Evolutionary conservation across 1,284 basidiomycete genomes (phyloP), one percentile per base, ranked within the genome.

Genomic region (Athelia sp.): DNA sequence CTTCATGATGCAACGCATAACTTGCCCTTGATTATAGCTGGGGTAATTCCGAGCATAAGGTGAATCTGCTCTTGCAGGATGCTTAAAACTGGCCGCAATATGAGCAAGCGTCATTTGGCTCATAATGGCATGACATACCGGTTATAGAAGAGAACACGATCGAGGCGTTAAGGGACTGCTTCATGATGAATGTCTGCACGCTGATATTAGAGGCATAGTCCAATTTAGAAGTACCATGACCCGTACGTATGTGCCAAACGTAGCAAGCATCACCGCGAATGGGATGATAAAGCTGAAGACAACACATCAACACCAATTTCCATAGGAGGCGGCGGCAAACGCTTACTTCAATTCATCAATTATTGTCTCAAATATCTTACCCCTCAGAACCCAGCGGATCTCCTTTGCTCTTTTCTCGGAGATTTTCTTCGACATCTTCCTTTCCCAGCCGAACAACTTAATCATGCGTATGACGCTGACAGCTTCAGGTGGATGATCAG

Each of bases 381-480:
- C 65, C 44, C 49, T n/a, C 45, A 36, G 26, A 17, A 29, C 38
- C 50, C 32, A 43, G 21, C 47, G 50, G 15, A 76, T 58, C 56
- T 76, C 73, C 10, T 61, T 64, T 48, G 73, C 68, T 34, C 73
- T 62, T 54, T 43, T 63, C 54, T 14, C 63, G 55, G 45, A 65
- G 66, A 50, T 69, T 61, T 62, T 56, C 69, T 70, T 40, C 62
- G 68, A 62, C 56, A 78, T 72, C 29, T 69, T 64, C 4, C 59
- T 58, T 53, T 81, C 78, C 79, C 79, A 82, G 10, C 72, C 81
- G 55, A 84, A 84, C 54, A 84, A 74, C 61, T 84, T 84, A 63
- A 80, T 65, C 65, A 77, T 75, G 14, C 74, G 54, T 38, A 57
- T 42, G 4, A 58, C 31, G 52, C 59, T 76, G 65, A 78, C 65